phyloP scores from a whole-genome alignment of 2,329 filamentous ascomycete genomes.

The Acrodontium crateriforme region DNA sequence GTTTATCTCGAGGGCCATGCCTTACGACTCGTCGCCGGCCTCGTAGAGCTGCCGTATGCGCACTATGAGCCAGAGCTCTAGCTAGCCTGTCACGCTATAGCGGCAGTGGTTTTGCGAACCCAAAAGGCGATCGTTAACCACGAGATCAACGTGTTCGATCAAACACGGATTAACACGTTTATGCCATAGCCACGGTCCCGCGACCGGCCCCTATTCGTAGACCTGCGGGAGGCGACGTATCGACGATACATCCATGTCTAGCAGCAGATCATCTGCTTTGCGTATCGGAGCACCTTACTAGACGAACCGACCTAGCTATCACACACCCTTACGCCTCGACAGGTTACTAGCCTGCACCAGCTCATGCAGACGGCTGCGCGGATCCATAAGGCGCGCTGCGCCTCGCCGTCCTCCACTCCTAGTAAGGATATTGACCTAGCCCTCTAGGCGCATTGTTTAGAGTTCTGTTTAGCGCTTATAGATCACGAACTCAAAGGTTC shows the following conservation, averaged over 20 bases:
- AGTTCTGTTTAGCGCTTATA: conserved; percentile 8
- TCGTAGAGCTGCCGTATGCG: conserved; percentile 1
- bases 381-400: too few relatives aligned
- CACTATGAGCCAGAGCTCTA: conserved; percentile 1
- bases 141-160: conserved; percentile 8
- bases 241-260: conserved; percentile 7
- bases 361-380: too few relatives aligned
- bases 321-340: conserved; percentile 5
- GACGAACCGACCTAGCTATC: neutral
- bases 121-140: conserved; percentile 5
- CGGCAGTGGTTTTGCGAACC: conserved; percentile 3
- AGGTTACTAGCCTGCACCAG: conserved; percentile 2
- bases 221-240: conserved; percentile 7
- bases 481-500: conserved; percentile 9
- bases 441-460: too few relatives aligned
- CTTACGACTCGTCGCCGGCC: conserved; percentile 1
- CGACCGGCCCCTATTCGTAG: conserved; percentile 6
- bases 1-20: neutral
- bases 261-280: conserved; percentile 10
- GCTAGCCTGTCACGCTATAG: conserved; percentile 1
- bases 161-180: conserved; percentile 8
- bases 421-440: too few relatives aligned
- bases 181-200: conserved; percentile 1
- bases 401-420: too few relatives aligned
- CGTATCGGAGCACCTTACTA: conserved; percentile 3